phyloP scores from a whole-genome alignment of 2,329 filamentous ascomycete genomes.

The Sporothrix mexicana region DNA sequence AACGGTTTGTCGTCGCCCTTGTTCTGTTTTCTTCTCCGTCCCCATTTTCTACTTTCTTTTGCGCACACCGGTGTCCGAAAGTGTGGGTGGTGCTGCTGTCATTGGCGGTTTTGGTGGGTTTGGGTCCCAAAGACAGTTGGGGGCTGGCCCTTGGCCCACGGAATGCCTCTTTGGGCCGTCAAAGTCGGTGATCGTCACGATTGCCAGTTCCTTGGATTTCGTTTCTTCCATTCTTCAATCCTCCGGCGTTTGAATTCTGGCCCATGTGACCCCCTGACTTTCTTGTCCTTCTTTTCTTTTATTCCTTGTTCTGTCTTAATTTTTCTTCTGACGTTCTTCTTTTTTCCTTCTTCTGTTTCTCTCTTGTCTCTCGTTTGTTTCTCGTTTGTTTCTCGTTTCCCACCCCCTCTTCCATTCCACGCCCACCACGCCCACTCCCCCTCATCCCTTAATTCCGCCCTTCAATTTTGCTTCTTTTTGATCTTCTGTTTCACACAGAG shows the following conservation, averaged over 20 bases:
- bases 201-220: constrained; percentile 1
- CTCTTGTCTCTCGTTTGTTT: too few relatives aligned
- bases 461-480: neutral
- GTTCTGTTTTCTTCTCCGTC: neutral
- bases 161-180: constrained; percentile 21
- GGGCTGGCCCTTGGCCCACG: neutral
- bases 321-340: too few relatives aligned
- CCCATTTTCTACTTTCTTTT: constrained; percentile 13
- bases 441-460: neutral
- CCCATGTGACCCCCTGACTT: neutral
- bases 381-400: too few relatives aligned
- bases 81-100: neutral
- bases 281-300: neutral
- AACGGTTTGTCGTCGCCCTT: neutral
- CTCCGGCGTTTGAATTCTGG: neutral
- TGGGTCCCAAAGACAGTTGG: neutral
- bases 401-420: too few relatives aligned
- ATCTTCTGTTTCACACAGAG: constrained; percentile 14
- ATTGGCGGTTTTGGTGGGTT: too few relatives aligned
- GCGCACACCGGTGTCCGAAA: constrained; percentile 11
- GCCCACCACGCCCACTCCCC: too few relatives aligned
- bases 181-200: neutral
- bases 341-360: too few relatives aligned
- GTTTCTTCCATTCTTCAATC: neutral
- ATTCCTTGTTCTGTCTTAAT: too few relatives aligned